Conservation (phyloP, 805 yeast genomes). For the Sungouiozyma intestinalis region DNA sequence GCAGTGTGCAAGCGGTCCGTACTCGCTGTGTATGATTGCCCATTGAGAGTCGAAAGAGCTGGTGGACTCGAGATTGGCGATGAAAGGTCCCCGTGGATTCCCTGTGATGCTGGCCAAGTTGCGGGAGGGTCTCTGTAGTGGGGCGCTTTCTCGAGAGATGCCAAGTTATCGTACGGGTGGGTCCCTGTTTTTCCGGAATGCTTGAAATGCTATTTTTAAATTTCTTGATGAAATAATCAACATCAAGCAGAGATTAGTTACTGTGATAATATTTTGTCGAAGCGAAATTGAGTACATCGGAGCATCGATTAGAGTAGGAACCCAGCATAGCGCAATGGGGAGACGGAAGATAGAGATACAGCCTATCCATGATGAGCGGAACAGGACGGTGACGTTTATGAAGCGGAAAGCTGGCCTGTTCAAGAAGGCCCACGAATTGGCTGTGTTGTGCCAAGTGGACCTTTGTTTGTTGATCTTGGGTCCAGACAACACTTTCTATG, state of each 20-base stretch:
- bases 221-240: neutral
- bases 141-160: too few species aligned
- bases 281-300: neutral
- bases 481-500: conserved; percentile 71
- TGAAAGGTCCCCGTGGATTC: too few species aligned
- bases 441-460: conserved; percentile 88
- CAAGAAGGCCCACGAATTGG: conserved; percentile 49
- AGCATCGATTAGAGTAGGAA: neutral
- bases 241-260: neutral
- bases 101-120: too few species aligned
- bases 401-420: conserved; percentile 92
- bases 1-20: too few species aligned
- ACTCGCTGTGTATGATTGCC: too few species aligned
- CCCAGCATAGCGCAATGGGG: conserved; percentile 53
- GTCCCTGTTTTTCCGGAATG: too few species aligned
- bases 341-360: conserved; percentile 91
- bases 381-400: conserved; percentile 59
- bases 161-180: too few species aligned
- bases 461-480: conserved; percentile 83
- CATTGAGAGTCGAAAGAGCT: too few species aligned
- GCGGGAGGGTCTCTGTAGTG: too few species aligned
- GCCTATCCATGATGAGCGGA: conserved; percentile 85
- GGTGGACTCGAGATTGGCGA: too few species aligned
- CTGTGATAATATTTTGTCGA: neutral
- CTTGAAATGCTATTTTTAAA: neutral